Evolutionary conservation across 331 rosid species (phyloP).

Genomic region (Rhamnella rubrinervis): DNA sequence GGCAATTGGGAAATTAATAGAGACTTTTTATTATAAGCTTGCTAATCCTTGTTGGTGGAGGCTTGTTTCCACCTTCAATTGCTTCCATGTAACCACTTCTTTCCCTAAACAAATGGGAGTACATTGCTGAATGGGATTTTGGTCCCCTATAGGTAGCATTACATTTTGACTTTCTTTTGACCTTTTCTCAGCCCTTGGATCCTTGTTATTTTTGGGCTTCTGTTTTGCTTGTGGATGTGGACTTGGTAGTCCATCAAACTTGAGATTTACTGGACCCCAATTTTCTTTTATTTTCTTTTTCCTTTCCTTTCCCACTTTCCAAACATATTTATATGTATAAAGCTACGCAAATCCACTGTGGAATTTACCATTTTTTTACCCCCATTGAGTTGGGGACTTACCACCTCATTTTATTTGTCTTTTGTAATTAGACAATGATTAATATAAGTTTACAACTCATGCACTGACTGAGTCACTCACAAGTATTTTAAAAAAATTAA

Average conservation of each 20-base stretch:
- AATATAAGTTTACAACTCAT: neutral
- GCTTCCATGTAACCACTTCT: slow-evolving; percentile 21
- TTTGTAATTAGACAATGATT: neutral
- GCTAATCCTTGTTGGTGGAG: slow-evolving; percentile 29
- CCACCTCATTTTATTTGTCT: slow-evolving; percentile 12
- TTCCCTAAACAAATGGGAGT: slow-evolving; percentile 5
- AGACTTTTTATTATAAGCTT: slow-evolving; percentile 19
- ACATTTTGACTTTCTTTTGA: slow-evolving; percentile 8
- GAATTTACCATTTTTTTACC: slow-evolving; percentile 9
- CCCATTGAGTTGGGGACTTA: slow-evolving; percentile 14
- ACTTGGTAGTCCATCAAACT: slow-evolving; percentile 10
- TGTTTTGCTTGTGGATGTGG: slow-evolving; percentile 8
- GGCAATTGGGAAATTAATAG: slow-evolving; percentile 33
- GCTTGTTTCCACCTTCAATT: slow-evolving; percentile 16
- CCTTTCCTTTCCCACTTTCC: neutral
- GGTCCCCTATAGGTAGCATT: slow-evolving; percentile 36
- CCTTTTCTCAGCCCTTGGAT: slow-evolving; percentile 24
- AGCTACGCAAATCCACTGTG: neutral
- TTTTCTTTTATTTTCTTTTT: neutral
- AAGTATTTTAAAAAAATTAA: too few species aligned
- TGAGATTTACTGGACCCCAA: slow-evolving; percentile 11
- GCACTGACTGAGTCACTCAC: too few species aligned
- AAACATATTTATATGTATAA: neutral
- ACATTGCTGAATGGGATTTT: slow-evolving; percentile 25
- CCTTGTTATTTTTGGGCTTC: neutral